These are phyloP conservation scores for Breviolum minutum DNA, from an alignment of 73 alveolate species.

Conservation along the genomic window DNA sequence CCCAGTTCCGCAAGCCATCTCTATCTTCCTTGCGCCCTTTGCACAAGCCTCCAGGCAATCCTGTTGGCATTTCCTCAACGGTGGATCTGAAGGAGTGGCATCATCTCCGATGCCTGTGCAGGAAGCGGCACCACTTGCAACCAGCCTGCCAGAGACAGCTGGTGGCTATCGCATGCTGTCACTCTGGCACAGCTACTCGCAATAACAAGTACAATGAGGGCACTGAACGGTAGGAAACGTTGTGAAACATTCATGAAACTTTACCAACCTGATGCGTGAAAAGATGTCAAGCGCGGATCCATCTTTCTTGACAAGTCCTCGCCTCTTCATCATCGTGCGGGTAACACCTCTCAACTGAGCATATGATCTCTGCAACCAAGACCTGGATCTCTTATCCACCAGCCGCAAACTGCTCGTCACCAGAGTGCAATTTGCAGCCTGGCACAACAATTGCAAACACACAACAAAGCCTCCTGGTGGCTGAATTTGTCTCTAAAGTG, in stretches of 20 bases:
- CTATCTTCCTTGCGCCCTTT: slow-evolving; percentile 39
- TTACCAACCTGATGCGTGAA: too few species aligned
- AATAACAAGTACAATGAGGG: too few species aligned
- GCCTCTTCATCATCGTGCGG: neutral
- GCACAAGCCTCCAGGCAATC: slow-evolving; percentile 56
- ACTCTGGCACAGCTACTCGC: too few species aligned
- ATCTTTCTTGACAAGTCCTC: neutral
- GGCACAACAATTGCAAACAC: too few species aligned
- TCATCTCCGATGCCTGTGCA: neutral
- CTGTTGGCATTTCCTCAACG: neutral
- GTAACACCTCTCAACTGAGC: neutral
- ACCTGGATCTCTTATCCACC: neutral
- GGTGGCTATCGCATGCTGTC: neutral
- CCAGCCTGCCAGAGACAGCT: neutral
- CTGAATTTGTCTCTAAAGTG: too few species aligned
- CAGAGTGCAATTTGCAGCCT: slow-evolving; percentile 14
- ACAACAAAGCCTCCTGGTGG: too few species aligned
- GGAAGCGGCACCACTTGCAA: neutral
- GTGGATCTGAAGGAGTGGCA: neutral
- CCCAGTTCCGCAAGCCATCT: slow-evolving; percentile 56
- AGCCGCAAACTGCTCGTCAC: neutral
- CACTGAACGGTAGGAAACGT: too few species aligned
- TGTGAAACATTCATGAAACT: too few species aligned
- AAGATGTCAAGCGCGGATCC: neutral
- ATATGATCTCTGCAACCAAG: neutral